These are phyloP conservation scores for Melanogaster broomeanus DNA, from an alignment of 768 basidiomycete species.

Conservation along the genomic window DNA sequence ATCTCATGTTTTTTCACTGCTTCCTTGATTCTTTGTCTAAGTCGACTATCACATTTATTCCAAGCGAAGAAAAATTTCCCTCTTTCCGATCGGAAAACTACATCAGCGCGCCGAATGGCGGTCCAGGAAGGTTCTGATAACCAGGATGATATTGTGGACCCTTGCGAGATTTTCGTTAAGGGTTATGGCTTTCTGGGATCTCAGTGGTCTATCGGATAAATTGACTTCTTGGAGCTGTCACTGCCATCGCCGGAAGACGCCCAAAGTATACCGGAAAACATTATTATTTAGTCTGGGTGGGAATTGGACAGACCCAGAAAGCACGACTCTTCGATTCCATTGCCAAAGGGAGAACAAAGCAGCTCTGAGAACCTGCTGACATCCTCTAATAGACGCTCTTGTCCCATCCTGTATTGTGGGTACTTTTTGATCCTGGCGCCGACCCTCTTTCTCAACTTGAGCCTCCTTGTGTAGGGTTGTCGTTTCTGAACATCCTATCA, in stretches of 20 bases:
- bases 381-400: constrained; percentile 25
- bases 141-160: constrained; percentile 1
- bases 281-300: constrained; percentile 29
- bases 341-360: constrained; percentile 40
- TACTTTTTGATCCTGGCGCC: constrained; percentile 7
- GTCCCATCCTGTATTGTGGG: constrained; percentile 24
- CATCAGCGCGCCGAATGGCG: too few relatives aligned
- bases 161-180: constrained; percentile 2
- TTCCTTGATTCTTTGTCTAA: constrained; percentile 6
- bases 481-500: neutral
- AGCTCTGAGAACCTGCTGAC: constrained; percentile 24
- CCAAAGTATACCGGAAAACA: constrained; percentile 11
- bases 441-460: constrained; percentile 5
- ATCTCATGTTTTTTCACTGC: constrained; percentile 10
- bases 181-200: constrained; percentile 6
- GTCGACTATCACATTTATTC: neutral
- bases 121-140: constrained; percentile 3
- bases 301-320: constrained; percentile 29
- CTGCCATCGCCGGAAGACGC: constrained; percentile 9
- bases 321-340: constrained; percentile 28
- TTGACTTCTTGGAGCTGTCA: constrained; percentile 7
- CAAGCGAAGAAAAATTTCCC: constrained; percentile 8
- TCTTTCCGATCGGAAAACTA: constrained; percentile 4
- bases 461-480: neutral
- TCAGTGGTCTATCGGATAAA: constrained; percentile 11